These are phyloP conservation scores for Diaporthe humulicola DNA, from an alignment of 2,329 filamentous ascomycete species.

Conservation along the genomic window DNA sequence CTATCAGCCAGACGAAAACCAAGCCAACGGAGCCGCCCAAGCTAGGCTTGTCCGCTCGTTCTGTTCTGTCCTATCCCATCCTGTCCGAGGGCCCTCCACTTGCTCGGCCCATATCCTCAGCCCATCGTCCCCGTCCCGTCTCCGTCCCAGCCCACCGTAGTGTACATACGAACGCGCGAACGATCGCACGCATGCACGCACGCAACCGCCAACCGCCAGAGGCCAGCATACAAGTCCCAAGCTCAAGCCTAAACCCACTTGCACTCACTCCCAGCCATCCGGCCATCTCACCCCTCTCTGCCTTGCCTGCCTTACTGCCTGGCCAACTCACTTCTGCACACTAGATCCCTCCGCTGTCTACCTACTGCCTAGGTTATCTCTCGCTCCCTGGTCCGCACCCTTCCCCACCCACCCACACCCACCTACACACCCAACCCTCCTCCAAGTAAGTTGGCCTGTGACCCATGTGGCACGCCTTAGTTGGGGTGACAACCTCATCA, in stretches of 20 bases:
- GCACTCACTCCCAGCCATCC: slow-evolving; percentile 17
- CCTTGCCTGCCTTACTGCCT: neutral
- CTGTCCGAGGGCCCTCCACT: slow-evolving; percentile 5
- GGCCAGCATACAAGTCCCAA: neutral
- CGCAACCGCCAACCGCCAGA: neutral
- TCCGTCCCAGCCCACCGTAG: neutral
- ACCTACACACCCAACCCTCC: slow-evolving; percentile 20
- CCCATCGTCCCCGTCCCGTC: slow-evolving; percentile 3
- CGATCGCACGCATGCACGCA: neutral
- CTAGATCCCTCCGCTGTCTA: neutral
- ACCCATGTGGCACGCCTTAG: slow-evolving; percentile 22
- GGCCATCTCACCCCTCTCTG: neutral
- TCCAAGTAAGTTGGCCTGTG: slow-evolving; percentile 24
- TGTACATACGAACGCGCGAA: slow-evolving; percentile 3
- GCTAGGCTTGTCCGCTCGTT: neutral
- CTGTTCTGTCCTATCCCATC: neutral
- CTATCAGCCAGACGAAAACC: slow-evolving; percentile 5
- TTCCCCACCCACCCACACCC: slow-evolving; percentile 17
- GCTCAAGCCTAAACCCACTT: neutral
- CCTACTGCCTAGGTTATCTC: slow-evolving; percentile 16
- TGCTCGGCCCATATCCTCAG: slow-evolving; percentile 17
- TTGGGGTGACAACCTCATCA: slow-evolving; percentile 11
- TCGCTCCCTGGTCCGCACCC: neutral
- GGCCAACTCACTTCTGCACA: slow-evolving; percentile 8
- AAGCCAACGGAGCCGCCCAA: slow-evolving; percentile 4